Percentiles rank a stretch among this genome's conserved stretches.
Evolutionary conservation across 257 asterid species (phyloP).

Genomic region (Leptodermis oblonga): DNA sequence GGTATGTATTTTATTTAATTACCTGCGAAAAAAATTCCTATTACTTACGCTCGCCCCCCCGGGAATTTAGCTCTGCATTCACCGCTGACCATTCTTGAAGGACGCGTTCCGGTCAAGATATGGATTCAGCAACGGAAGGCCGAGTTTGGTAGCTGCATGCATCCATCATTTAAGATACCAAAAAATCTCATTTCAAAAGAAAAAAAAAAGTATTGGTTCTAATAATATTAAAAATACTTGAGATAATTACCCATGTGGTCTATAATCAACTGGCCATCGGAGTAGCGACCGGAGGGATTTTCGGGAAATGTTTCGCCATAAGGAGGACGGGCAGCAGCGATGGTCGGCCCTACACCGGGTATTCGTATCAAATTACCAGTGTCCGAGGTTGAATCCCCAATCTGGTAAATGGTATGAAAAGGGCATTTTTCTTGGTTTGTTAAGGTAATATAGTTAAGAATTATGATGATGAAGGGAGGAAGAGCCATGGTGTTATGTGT

Average conservation of each 20-base stretch:
- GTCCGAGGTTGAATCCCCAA: slow-evolving; percentile 23
- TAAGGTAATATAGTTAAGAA: background rate
- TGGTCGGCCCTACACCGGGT: background rate
- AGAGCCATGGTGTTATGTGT: background rate
- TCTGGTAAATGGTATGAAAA: too few species aligned
- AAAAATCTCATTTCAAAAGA: too few species aligned
- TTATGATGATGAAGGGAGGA: background rate
- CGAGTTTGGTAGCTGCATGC: slow-evolving; percentile 31
- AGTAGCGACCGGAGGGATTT: slow-evolving; percentile 18
- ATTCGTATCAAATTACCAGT: slow-evolving; percentile 28
- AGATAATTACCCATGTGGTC: too few species aligned
- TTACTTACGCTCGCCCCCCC: too few species aligned
- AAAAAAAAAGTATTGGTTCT: too few species aligned
- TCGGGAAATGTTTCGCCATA: slow-evolving; percentile 23
- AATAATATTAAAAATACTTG: too few species aligned
- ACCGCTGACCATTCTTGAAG: slow-evolving; percentile 23
- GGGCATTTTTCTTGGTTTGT: slow-evolving; percentile 1
- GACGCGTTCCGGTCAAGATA: slow-evolving; percentile 20
- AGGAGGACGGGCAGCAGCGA: slow-evolving; percentile 18
- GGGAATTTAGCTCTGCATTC: too few species aligned
- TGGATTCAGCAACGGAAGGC: too few species aligned
- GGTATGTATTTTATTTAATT: too few species aligned
- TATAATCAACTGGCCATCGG: too few species aligned
- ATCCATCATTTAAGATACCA: too few species aligned
- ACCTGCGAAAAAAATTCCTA: too few species aligned